Percentiles rank a stretch among this genome's conserved stretches.
Evolutionary conservation across 208 protist species (phyloP).

Genomic region (Tritrichomonas musculus): DNA sequence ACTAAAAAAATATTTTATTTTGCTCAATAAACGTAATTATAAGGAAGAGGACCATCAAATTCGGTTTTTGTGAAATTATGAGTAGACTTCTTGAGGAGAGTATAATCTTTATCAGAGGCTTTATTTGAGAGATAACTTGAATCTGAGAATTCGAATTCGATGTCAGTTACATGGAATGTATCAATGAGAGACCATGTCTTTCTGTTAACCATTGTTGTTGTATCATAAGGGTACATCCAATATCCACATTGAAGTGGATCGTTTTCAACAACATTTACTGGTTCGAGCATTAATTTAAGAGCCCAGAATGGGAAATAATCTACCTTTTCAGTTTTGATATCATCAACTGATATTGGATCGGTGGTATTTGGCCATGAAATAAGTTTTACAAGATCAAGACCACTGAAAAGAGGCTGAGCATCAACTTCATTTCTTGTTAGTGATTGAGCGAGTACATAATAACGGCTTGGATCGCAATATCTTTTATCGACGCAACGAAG

Average conservation of each 20-base stretch:
- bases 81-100: neutral
- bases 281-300: neutral
- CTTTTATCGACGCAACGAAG: neutral
- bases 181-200: neutral
- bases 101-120: neutral
- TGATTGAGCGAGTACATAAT: neutral
- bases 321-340: neutral
- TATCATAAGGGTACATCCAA: neutral
- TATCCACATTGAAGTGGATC: neutral
- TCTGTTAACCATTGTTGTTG: neutral
- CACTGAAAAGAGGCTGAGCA: neutral
- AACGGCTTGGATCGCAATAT: neutral
- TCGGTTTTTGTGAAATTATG: neutral
- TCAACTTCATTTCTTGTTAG: neutral
- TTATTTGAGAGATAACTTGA: neutral
- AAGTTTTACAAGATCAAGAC: neutral
- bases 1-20: too few species aligned
- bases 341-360: neutral
- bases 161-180: neutral
- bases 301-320: neutral
- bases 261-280: neutral
- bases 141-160: neutral
- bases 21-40: neutral
- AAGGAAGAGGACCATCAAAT: constrained; percentile 27
- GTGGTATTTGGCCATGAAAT: neutral